A percentile compares a stretch with the other conserved stretches of the same genome.
phyloP scores from a whole-genome alignment of 257 asterid genomes.

The Solanum sejunctum region DNA sequence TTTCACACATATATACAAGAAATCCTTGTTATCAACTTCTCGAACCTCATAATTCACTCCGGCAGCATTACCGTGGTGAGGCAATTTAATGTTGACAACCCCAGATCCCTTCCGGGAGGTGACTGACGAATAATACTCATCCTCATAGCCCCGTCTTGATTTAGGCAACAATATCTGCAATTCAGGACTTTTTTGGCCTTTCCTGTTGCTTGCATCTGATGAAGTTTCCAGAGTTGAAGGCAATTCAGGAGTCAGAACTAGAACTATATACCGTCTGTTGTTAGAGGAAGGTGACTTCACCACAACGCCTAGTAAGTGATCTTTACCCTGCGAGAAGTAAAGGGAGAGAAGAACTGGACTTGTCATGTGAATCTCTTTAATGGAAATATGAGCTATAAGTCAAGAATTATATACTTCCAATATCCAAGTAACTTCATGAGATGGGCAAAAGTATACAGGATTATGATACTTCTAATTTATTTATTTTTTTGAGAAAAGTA shows the following conservation, averaged over 20 bases:
- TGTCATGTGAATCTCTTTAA: background rate
- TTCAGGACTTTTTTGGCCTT: conserved; percentile 31
- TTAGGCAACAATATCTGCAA: conserved; percentile 76
- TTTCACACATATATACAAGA: conserved; percentile 61
- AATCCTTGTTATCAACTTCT: conserved; percentile 53
- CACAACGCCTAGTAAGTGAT: conserved; percentile 84
- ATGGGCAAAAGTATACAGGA: background rate
- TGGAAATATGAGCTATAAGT: background rate
- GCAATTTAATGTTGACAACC: conserved; percentile 55
- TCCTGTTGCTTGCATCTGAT: conserved; percentile 17
- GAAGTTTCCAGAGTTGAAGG: conserved; percentile 33
- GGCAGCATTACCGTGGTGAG: conserved; percentile 72
- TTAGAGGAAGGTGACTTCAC: conserved; percentile 62
- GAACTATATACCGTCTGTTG: conserved; percentile 63
- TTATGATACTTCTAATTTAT: background rate
- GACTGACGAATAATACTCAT: conserved; percentile 58
- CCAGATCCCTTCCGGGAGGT: conserved; percentile 83
- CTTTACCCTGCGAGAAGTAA: conserved; percentile 58
- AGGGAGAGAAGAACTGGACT: background rate
- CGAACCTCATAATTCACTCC: conserved; percentile 84
- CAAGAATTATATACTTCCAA: background rate
- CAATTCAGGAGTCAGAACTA: conserved; percentile 72
- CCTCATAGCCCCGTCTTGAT: conserved; percentile 84
- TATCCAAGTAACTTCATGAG: background rate
- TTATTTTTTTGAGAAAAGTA: too few relatives aligned